phyloP scores from a whole-genome alignment of 495 filamentous ascomycete species.

The Endocarpon pusillum region DNA sequence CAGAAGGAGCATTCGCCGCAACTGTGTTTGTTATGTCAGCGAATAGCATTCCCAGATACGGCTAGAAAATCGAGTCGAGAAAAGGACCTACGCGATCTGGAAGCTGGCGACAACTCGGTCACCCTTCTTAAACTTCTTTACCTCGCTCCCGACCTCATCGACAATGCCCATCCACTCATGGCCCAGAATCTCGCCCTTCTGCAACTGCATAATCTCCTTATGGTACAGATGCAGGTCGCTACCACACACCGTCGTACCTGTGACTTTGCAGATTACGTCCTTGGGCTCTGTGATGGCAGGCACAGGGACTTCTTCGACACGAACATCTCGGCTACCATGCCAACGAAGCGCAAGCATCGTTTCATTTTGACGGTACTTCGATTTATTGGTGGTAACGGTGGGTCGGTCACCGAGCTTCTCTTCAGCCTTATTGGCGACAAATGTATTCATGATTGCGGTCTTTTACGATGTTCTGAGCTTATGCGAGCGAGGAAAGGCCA shows the following conservation, averaged over 20 bases:
- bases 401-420: no score
- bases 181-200: constrained; percentile 76
- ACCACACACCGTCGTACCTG: constrained; percentile 75
- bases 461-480: no score
- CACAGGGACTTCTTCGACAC: constrained; percentile 44
- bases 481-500: no score
- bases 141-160: constrained; percentile 45
- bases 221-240: constrained; percentile 74
- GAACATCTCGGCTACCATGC: no score
- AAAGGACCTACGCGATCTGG: constrained; percentile 78
- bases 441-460: no score
- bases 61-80: no score
- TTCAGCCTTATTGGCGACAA: no score
- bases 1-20: constrained; percentile 57
- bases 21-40: no score
- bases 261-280: constrained; percentile 75
- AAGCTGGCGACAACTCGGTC: constrained; percentile 73
- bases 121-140: constrained; percentile 43
- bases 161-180: constrained; percentile 82
- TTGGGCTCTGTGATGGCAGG: constrained; percentile 52
- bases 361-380: no score
- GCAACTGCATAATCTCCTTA: constrained; percentile 48
- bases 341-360: no score
- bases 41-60: constrained; percentile 6
- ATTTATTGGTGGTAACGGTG: no score